Base-by-base conservation (phyloP, 495 filamentous ascomycete species). In the Aspergillus saccharolyticus region DNA sequence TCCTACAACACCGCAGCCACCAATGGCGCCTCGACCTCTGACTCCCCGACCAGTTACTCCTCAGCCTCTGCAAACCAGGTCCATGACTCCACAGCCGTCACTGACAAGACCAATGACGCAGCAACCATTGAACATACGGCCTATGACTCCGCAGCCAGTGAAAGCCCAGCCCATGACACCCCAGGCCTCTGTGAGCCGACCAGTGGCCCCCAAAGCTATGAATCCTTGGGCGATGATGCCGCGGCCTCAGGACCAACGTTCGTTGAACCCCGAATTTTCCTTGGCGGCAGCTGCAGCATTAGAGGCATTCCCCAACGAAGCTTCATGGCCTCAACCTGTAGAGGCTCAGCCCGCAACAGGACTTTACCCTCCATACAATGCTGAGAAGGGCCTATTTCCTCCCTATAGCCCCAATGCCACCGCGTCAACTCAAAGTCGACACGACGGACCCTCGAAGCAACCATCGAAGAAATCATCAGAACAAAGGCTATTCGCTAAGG, bases 61-160 rank as follows among this genome's bases (percentile, higher is more conserved):
- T 6, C 46, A n/a, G 12, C 33, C 33, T 30, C 16, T 28, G 14
- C n/a, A 17, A 15, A 22, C 47, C 14, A 22, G 47, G 4, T 17
- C 47, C 15, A 50, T 28, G 21, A 50, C 47, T 7, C 47, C 47
- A 5, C 46, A n/a, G 12, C 33, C 33, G 12, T 39, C 33, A 39
- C 33, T 39, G 33, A 12, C 33, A 5, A 39, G 33, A 17, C 22
- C 22, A 15, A 50, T 50, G 47, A 25, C 47, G 0, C 44, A 17
- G n/a, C 9, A 20, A 46, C 21, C 44, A 20, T 46, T 22, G 17
- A 46, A 19, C 21, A n/a, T 28, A 5, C 24, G 47, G 30, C 47
- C 47, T 30, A 50, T 28, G n/a, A 50, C 47, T 50, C 47, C 47
- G 7, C 44, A 22, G 44, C 44, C 44, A 22, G 22, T 47, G 18